Evolutionary conservation across 2,329 filamentous ascomycete genomes (phyloP), one percentile per base, ranked within the genome.

Genomic region (Alternaria infectoria): DNA sequence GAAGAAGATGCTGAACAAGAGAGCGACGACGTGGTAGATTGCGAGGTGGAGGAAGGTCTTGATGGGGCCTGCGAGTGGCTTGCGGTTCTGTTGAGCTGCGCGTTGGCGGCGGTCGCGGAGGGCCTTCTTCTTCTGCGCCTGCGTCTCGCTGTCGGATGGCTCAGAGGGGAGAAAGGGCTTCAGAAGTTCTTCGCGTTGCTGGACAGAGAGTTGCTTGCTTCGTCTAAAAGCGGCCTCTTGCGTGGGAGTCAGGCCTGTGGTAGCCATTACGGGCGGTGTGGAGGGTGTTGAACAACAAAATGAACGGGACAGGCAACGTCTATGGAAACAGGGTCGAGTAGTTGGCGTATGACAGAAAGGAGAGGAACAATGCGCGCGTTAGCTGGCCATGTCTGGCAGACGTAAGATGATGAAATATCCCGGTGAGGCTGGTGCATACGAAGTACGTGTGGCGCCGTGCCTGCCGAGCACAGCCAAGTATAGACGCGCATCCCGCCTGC

Each of bases 1-100:
- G 69, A 97, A 90, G 79, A 96, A 96, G 68, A 98, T 83, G 7
- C 93, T 95, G 82, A 97, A 98, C 69, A 97, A 78, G 66, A 91
- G 86, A 75, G 97, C 93, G 69, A 95, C 84, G 60, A 92, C 73
- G 64, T 87, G 85, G 79, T 91, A 93, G 63, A 93, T 78, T 44
- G 93, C 78, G 57, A 89, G 78, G 79, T 93, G 86, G 45, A 94
- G 79, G 74, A 90, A 87, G 57, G 82, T 83, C 64, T 83, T 84
- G 46, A 93, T 71, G 73, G 92, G 88, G 59, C 85, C 70, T 47
- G 66, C 86, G 63, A 91, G 74, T 12, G 69, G 66, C 60, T 73
- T 76, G n/a, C 52, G 56, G 43, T 44, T 64, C 57, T 61, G 58
- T 25, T 65, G 60, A 8, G 58, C 47, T 44, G 57, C 43, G 51